Conservation (phyloP, 306 rosid genomes). For the Sindora glabra region DNA sequence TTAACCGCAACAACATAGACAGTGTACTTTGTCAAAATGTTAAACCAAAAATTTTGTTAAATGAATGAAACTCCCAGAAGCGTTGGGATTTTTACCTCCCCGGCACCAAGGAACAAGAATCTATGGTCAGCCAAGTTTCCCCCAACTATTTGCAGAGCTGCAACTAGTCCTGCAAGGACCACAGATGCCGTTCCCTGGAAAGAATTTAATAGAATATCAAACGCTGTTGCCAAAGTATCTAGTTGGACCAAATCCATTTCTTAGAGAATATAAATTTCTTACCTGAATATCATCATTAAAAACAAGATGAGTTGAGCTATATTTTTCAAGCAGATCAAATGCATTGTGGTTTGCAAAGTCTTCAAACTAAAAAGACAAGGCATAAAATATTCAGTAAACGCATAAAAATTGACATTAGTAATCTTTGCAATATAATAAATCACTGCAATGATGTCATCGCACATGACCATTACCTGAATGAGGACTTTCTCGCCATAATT, state of each 20-base stretch:
- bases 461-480: conserved; percentile 56
- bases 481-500: conserved; percentile 87
- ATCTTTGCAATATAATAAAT: not conserved
- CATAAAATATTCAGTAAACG: conserved; percentile 19
- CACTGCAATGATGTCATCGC: conserved; percentile 6
- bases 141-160: conserved; percentile 62
- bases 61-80: too few relatives aligned
- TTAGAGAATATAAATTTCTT: not conserved
- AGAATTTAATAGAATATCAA: conserved; percentile 1
- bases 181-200: conserved; percentile 98
- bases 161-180: conserved; percentile 83
- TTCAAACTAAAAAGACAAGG: conserved; percentile 61
- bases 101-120: conserved; percentile 93
- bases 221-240: not conserved
- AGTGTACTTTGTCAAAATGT: not conserved
- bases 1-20: conserved; percentile 16
- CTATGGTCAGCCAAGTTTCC: conserved; percentile 75
- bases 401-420: conserved; percentile 1
- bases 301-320: conserved; percentile 86
- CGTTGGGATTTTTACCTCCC: conserved; percentile 55
- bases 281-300: conserved; percentile 97
- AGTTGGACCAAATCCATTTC: not conserved
- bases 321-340: conserved; percentile 79
- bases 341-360: conserved; percentile 99
- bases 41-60: too few relatives aligned